Conservation (phyloP, 345 rosid genomes). For the Euphorbia peplus region DNA sequence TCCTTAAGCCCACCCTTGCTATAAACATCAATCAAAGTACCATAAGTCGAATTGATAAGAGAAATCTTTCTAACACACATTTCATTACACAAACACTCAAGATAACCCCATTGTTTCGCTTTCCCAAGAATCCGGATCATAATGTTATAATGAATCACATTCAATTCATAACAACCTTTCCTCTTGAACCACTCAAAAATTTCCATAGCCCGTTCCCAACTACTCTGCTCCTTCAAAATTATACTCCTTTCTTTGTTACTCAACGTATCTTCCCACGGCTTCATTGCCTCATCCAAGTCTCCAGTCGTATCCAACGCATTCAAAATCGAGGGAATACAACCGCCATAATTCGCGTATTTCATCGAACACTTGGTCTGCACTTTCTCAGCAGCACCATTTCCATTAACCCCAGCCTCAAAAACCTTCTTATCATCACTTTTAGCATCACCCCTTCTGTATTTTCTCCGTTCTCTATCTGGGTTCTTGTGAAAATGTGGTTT, state of each 20-base stretch:
- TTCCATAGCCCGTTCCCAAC: slow-evolving; percentile 83
- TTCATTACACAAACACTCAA: slow-evolving; percentile 65
- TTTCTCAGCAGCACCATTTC: slow-evolving; percentile 22
- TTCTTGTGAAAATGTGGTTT: slow-evolving; percentile 27
- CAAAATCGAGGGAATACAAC: slow-evolving; percentile 66
- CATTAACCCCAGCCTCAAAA: neutral
- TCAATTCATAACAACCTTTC: slow-evolving; percentile 61
- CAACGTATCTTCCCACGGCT: slow-evolving; percentile 75
- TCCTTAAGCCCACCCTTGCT: slow-evolving; percentile 72
- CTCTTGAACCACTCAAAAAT: slow-evolving; percentile 86
- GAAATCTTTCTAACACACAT: slow-evolving; percentile 46
- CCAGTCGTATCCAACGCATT: slow-evolving; percentile 52
- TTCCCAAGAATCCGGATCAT: slow-evolving; percentile 71
- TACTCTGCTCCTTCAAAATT: slow-evolving; percentile 75
- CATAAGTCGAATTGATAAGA: slow-evolving; percentile 77
- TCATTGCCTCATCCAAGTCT: slow-evolving; percentile 66
- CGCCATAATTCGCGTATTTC: slow-evolving; percentile 66
- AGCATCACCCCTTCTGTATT: slow-evolving; percentile 10
- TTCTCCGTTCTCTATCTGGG: slow-evolving; percentile 31
- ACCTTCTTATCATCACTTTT: slow-evolving; percentile 23
- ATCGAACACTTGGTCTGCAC: slow-evolving; percentile 72
- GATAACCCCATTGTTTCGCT: slow-evolving; percentile 57
- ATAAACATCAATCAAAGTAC: slow-evolving; percentile 83
- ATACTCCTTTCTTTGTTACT: slow-evolving; percentile 76
- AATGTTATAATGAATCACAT: slow-evolving; percentile 84